phyloP scores from a whole-genome alignment of 179 eudicot species.

The Carnegiea gigantea region DNA sequence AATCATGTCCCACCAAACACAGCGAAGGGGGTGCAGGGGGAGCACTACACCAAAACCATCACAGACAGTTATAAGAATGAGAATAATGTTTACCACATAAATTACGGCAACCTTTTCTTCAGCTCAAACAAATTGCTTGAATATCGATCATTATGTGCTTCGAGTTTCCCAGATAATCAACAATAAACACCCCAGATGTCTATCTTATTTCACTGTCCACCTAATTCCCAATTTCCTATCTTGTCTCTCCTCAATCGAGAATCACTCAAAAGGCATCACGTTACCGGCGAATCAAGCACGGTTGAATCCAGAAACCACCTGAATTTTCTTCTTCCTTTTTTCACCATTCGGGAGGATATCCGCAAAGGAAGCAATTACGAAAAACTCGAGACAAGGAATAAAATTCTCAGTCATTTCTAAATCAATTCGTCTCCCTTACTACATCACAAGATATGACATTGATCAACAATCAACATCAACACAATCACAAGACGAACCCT shows the following conservation, averaged over 20 bases:
- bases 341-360: neutral
- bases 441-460: neutral
- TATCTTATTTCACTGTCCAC: neutral
- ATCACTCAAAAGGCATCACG: neutral
- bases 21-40: no score
- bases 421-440: neutral
- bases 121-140: neutral
- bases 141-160: neutral
- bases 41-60: no score
- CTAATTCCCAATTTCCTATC: neutral
- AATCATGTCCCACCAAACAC: no score
- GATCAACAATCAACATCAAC: neutral
- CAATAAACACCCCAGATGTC: neutral
- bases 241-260: neutral
- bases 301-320: neutral
- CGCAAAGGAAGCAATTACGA: neutral
- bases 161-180: neutral
- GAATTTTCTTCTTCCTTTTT: neutral
- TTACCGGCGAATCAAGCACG: neutral
- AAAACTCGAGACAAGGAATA: neutral
- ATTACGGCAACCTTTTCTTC: no score
- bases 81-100: no score
- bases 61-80: no score
- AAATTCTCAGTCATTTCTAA: neutral
- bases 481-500: neutral